Percentiles rank a stretch among this genome's conserved stretches.
Conservation (phyloP, 108 stramenopile genomes). For the Pseudonitzschia delicatissima region DNA sequence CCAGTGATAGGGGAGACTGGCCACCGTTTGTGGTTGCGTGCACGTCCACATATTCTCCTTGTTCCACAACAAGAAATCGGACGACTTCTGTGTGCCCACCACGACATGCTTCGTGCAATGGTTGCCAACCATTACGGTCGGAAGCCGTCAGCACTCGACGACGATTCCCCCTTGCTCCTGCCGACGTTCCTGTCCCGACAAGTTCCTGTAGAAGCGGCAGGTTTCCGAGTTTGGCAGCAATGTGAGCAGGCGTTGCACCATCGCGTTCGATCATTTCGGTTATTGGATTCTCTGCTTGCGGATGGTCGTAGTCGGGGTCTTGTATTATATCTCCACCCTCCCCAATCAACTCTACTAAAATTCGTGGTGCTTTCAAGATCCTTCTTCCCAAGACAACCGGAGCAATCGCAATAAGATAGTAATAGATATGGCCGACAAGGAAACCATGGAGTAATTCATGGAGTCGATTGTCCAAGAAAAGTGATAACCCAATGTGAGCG, state of each 20-base stretch:
- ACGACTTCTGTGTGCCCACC: constrained; percentile 57
- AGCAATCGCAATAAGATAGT: constrained; percentile 42
- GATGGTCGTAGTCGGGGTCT: neutral
- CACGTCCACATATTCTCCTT: constrained; percentile 51
- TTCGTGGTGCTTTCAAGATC: constrained; percentile 23
- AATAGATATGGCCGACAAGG: constrained; percentile 47
- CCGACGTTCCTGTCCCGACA: constrained; percentile 24
- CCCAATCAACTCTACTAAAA: constrained; percentile 9
- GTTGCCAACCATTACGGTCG: constrained; percentile 59
- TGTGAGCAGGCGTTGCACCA: constrained; percentile 40
- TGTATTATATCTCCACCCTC: neutral
- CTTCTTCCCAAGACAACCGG: constrained; percentile 32
- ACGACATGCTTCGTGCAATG: constrained; percentile 61
- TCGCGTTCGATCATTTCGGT: neutral
- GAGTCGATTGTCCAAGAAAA: constrained; percentile 12
- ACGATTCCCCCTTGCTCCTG: neutral
- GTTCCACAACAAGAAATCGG: constrained; percentile 41
- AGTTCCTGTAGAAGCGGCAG: constrained; percentile 33
- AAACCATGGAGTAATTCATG: constrained; percentile 42
- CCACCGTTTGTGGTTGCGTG: constrained; percentile 38
- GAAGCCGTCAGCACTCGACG: constrained; percentile 17
- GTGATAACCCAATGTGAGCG: constrained; percentile 4
- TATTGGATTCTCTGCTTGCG: neutral
- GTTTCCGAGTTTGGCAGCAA: constrained; percentile 54
- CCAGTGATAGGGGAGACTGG: constrained; percentile 32